Conservation (phyloP, 2,329 filamentous ascomycete genomes). For the Talaromyces sp. region DNA sequence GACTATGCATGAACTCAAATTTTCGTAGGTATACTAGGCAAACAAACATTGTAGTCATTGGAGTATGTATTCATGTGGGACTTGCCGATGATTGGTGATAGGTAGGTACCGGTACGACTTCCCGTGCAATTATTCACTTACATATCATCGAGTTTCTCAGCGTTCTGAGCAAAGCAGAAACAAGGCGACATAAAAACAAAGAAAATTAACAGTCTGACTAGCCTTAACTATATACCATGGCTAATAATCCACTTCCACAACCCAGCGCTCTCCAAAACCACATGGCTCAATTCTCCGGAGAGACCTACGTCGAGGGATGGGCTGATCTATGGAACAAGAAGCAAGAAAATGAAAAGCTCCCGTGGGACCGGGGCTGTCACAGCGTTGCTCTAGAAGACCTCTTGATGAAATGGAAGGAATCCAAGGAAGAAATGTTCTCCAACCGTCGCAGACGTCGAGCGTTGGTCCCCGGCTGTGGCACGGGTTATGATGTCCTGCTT, state of each 20-base stretch:
- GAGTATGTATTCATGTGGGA: neutral
- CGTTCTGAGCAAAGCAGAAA: neutral
- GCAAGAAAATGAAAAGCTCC: conserved; percentile 45
- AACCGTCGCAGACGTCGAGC: conserved; percentile 42
- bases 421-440: conserved; percentile 33
- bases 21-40: too few species aligned
- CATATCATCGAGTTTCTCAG: neutral
- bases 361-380: conserved; percentile 57
- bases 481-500: conserved; percentile 74
- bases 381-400: conserved; percentile 56
- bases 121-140: neutral
- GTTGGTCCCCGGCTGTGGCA: conserved; percentile 62
- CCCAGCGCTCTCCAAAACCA: conserved; percentile 29
- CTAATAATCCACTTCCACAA: neutral
- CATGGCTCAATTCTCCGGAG: conserved; percentile 39
- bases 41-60: neutral
- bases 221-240: neutral
- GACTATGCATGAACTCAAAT: neutral
- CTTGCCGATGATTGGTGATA: conserved; percentile 1
- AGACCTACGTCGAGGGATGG: conserved; percentile 47
- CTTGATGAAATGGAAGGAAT: conserved; percentile 36
- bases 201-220: neutral
- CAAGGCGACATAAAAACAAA: neutral
- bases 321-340: conserved; percentile 52
- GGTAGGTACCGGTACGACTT: too few species aligned